Conservation (phyloP, 164 flowering plant species). For the Vitis amurensis region DNA sequence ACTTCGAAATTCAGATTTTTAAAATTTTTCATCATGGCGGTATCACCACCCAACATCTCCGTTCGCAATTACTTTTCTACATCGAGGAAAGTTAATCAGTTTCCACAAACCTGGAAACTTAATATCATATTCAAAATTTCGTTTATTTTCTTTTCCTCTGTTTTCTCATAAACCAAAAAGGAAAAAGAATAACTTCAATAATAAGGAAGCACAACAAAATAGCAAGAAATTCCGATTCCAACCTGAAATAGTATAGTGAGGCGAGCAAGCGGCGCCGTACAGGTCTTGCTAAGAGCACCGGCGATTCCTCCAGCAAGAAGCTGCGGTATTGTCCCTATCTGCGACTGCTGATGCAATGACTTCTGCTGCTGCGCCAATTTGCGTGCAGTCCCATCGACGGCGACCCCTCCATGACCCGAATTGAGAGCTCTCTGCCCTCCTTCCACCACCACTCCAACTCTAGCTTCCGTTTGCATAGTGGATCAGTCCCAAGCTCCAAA, state of each 20-base stretch:
- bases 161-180: too few relatives aligned
- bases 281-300: slow-evolving; percentile 52
- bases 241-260: slow-evolving; percentile 59
- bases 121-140: too few relatives aligned
- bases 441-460: slow-evolving; percentile 52
- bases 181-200: background rate
- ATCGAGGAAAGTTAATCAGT: too few relatives aligned
- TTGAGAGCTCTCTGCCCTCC: slow-evolving; percentile 31
- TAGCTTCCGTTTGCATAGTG: slow-evolving; percentile 55
- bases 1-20: too few relatives aligned
- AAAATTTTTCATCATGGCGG: too few relatives aligned
- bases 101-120: too few relatives aligned
- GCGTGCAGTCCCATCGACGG: slow-evolving; percentile 19
- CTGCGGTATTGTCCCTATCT: slow-evolving; percentile 56
- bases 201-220: background rate
- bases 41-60: too few relatives aligned
- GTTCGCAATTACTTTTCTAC: too few relatives aligned
- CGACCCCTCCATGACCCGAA: slow-evolving; percentile 17
- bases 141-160: too few relatives aligned
- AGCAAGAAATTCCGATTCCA: background rate
- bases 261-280: slow-evolving; percentile 55
- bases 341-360: slow-evolving; percentile 32
- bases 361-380: slow-evolving; percentile 14
- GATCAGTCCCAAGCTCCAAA: too few relatives aligned
- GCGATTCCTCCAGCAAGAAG: slow-evolving; percentile 62